Conservation (phyloP, 768 basidiomycete genomes). For the Kwoniella dejecticola region DNA sequence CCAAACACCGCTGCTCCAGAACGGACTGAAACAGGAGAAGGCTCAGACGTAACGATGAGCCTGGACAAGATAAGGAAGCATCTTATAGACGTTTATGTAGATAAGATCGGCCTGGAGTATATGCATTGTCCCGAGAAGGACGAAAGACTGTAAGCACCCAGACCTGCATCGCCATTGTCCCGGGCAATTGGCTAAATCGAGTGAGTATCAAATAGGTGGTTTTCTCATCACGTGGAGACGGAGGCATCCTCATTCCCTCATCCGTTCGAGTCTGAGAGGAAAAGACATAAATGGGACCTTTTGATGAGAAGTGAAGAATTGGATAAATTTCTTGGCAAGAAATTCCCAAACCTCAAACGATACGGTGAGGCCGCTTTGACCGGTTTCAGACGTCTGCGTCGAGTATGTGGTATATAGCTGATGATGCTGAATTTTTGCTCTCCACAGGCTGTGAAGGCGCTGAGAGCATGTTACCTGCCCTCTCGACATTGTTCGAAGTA, state of each 20-base stretch:
- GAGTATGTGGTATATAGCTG: no score
- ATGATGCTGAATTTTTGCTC: no score
- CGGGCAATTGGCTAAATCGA: no score
- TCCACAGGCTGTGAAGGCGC: conserved; percentile 85
- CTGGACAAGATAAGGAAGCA: conserved; percentile 71
- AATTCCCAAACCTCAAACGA: conserved; percentile 71
- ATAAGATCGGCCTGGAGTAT: conserved; percentile 85
- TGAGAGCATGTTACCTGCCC: conserved; percentile 88
- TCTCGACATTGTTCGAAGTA: conserved; percentile 72
- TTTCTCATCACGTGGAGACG: conserved; percentile 80
- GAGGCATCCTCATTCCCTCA: conserved; percentile 26
- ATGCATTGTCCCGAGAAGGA: conserved; percentile 42
- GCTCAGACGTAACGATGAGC: conserved; percentile 60
- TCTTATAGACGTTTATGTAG: conserved; percentile 74
- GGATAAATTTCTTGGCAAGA: conserved; percentile 79
- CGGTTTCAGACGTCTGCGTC: not conserved
- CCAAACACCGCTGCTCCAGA: conserved; percentile 29
- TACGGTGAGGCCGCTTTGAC: conserved; percentile 40
- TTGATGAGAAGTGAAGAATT: conserved; percentile 76
- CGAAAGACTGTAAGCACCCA: conserved; percentile 36
- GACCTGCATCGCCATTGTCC: no score
- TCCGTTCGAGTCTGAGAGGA: conserved; percentile 13
- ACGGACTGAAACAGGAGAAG: conserved; percentile 54
- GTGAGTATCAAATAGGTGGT: no score
- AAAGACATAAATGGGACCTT: conserved; percentile 60